Conservation (phyloP, 2,329 filamentous ascomycete species). For the Colletotrichum australisinense region DNA sequence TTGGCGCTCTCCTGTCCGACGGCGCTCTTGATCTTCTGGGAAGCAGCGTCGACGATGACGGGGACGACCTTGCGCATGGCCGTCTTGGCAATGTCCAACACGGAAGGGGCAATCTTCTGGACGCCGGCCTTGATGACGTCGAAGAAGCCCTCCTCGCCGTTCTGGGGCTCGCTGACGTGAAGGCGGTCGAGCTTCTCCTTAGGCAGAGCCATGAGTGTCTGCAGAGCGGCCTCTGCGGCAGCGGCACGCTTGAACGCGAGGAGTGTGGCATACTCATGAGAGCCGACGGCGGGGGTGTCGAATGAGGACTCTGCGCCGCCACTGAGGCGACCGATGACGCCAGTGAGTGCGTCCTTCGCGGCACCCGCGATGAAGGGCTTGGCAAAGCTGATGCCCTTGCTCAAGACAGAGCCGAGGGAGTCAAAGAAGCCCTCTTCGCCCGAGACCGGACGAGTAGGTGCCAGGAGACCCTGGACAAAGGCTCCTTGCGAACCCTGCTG, state of each 20-base stretch:
- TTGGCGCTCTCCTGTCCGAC: neutral
- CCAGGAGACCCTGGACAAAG: neutral
- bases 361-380: neutral
- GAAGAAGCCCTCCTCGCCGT: neutral
- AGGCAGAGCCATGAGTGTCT: neutral
- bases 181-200: neutral
- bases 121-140: neutral
- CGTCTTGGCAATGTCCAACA: neutral
- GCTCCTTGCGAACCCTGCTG: neutral
- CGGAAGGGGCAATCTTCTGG: neutral
- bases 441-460: neutral
- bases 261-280: neutral
- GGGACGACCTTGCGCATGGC: neutral
- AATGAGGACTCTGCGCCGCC: neutral
- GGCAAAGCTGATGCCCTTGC: neutral
- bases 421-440: neutral
- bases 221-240: neutral
- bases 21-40: neutral
- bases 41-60: neutral
- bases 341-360: neutral
- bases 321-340: neutral
- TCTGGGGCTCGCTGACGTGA: neutral
- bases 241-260: neutral
- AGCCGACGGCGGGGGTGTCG: neutral
- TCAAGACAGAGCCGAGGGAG: neutral